These are phyloP conservation scores for Rhododendron vialii DNA, from an alignment of 148 eudicot genomes.

Conservation along the genomic window DNA sequence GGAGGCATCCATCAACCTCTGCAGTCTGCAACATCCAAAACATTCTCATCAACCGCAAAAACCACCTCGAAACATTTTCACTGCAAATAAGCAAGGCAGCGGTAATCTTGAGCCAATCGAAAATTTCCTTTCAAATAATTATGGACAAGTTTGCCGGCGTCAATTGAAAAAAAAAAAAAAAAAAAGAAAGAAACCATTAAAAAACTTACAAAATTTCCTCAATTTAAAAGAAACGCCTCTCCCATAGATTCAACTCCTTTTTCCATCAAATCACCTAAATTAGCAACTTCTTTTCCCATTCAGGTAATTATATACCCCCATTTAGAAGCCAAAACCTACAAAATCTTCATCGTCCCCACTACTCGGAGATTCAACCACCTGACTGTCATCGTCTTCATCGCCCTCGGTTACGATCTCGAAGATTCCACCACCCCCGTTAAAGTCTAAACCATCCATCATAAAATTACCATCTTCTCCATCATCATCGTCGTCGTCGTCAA, in stretches of 20 bases:
- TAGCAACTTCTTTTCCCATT: background rate
- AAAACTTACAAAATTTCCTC: slow-evolving; percentile 5
- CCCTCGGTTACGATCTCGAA: slow-evolving; percentile 74
- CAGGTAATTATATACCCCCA: background rate
- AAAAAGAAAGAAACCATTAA: background rate
- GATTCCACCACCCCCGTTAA: slow-evolving; percentile 51
- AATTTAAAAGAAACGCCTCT: slow-evolving; percentile 3
- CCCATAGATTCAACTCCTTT: background rate
- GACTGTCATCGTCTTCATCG: slow-evolving; percentile 74
- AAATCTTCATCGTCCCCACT: slow-evolving; percentile 74
- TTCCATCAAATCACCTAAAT: slow-evolving; percentile 7
- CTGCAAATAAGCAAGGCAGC: background rate
- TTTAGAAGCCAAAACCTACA: slow-evolving; percentile 26
- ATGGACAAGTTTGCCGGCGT: background rate
- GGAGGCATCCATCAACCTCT: background rate
- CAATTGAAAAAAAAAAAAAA: background rate
- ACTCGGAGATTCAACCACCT: slow-evolving; percentile 53
- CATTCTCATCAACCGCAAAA: background rate
- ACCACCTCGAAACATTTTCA: background rate
- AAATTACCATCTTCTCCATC: slow-evolving; percentile 66
- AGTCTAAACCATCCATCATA: slow-evolving; percentile 42
- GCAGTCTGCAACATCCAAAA: background rate
- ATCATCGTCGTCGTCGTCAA: slow-evolving; percentile 52
- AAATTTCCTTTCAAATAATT: background rate
- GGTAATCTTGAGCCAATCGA: background rate